phyloP scores from a whole-genome alignment of 768 basidiomycete genomes.

The Fistulinella prunicolor region DNA sequence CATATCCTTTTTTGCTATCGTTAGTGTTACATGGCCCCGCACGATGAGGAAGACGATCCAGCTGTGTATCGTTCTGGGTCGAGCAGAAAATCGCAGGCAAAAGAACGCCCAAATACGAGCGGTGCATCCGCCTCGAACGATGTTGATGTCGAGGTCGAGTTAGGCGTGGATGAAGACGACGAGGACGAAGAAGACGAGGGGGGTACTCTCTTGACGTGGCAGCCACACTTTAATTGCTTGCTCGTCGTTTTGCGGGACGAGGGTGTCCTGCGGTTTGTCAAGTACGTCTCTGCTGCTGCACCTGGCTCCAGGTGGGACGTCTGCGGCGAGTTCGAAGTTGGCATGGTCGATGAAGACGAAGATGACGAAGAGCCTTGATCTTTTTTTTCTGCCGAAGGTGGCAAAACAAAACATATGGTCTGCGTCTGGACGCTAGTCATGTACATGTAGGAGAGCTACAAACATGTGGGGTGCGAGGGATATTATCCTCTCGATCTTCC shows the following conservation, averaged over 20 bases:
- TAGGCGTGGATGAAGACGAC: slow-evolving; percentile 27
- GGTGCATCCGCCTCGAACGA: slow-evolving; percentile 13
- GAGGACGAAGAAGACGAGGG: slow-evolving; percentile 54
- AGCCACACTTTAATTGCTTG: slow-evolving; percentile 87
- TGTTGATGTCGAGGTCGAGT: slow-evolving; percentile 16
- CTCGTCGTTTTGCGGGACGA: slow-evolving; percentile 89
- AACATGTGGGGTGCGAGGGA: not conserved
- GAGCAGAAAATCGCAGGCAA: slow-evolving; percentile 36
- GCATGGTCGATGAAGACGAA: slow-evolving; percentile 63
- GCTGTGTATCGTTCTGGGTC: slow-evolving; percentile 79
- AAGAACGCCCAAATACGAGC: slow-evolving; percentile 13
- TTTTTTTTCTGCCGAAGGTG: not conserved
- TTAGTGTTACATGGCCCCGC: slow-evolving; percentile 92
- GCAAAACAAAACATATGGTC: not conserved
- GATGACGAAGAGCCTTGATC: slow-evolving; percentile 19
- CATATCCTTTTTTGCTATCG: not conserved
- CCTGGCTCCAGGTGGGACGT: slow-evolving; percentile 93
- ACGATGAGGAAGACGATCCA: slow-evolving; percentile 93
- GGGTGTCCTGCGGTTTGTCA: slow-evolving; percentile 91
- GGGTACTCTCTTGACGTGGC: slow-evolving; percentile 79
- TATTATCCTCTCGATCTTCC: not conserved
- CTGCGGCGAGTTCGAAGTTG: slow-evolving; percentile 89
- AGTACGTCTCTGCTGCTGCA: slow-evolving; percentile 89
- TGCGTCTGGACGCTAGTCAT: not conserved
- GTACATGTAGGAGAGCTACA: not conserved